Conservation (phyloP, 2,329 filamentous ascomycete species). For the Thielaviopsis cerberus region DNA sequence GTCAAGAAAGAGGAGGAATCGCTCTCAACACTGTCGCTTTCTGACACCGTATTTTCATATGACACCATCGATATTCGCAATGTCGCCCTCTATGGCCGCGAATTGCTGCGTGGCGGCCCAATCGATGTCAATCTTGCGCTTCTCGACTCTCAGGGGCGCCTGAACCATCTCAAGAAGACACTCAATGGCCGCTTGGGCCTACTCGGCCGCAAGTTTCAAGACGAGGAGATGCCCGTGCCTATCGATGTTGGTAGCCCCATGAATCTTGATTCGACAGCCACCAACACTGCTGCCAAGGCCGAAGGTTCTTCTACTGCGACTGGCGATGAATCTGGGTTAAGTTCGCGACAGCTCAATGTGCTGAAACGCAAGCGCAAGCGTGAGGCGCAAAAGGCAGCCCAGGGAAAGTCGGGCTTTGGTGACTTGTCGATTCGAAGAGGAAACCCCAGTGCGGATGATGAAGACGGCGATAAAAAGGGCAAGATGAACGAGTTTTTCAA, state of each 20-base stretch:
- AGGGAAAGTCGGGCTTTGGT: conserved; percentile 75
- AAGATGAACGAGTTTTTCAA: conserved; percentile 74
- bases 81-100: conserved; percentile 67
- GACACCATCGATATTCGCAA: conserved; percentile 58
- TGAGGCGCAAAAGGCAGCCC: conserved; percentile 65
- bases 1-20: conserved; percentile 45
- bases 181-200: conserved; percentile 66
- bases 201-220: conserved; percentile 65
- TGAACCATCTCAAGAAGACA: conserved; percentile 80
- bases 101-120: conserved; percentile 66
- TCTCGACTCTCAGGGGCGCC: conserved; percentile 61
- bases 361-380: conserved; percentile 86
- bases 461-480: conserved; percentile 34
- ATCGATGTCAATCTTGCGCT: conserved; percentile 71
- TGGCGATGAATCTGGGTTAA: conserved; percentile 53
- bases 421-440: conserved; percentile 57
- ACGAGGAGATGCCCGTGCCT: conserved; percentile 47
- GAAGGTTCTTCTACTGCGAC: conserved; percentile 22
- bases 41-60: conserved; percentile 28
- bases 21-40: neutral
- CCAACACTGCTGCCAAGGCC: conserved; percentile 17
- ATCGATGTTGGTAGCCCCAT: conserved; percentile 25
- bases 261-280: conserved; percentile 23
- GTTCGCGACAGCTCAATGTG: conserved; percentile 84
- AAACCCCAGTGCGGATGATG: conserved; percentile 40